Evolutionary conservation across 1,284 basidiomycete species (phyloP), one percentile per base, ranked within the genome.

Genomic region (Rugiboletus extremiorientalis): DNA sequence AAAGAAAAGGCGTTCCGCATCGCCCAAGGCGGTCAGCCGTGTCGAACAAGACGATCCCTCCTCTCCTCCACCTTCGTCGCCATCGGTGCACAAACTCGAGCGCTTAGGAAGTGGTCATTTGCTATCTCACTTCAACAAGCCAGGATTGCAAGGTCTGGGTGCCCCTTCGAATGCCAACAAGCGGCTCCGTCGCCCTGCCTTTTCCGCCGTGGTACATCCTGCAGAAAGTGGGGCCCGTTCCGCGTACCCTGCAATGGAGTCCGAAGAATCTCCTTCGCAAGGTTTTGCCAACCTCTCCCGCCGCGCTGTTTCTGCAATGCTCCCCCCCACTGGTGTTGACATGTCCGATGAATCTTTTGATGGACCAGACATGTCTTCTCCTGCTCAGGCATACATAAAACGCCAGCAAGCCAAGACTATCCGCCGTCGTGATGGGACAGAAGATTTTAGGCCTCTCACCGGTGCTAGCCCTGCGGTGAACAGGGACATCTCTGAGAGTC

Each of bases 341-440:
- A 71, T 84, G 70, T 79, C 84, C 20, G 81, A 89, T 53, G 82
- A 87, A 66, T 78, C 82, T 57, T 84, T 86, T 62, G 84, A 85
- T 25, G 82, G 77, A 16, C 76, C 78, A 20, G 87, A 88, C 60
- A 80, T 83, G 79, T 89, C 87, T 38, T 89, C 88, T 1, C 89
- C 89, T 40, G 89, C 88, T 42, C 85, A 88, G 63, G 87, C 88
- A 11, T 90, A 91, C 66, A 82, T 86, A 3, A 84, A 84, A 63
- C 82, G 88, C 40, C 89, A 90, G 58, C 84, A 88, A 59, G 79
- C 83, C 27, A 88, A 84, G 76, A 88, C 88, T 1, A 80, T 91
- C 57, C 79, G 89, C 44, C 77, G 89, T 43, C 84, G 88, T 63
- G 89, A 91, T 65, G 89, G 89, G 18, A 90, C 87, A 23, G 89